phyloP scores from a whole-genome alignment of 345 rosid species.

The Cardamine occulta region DNA sequence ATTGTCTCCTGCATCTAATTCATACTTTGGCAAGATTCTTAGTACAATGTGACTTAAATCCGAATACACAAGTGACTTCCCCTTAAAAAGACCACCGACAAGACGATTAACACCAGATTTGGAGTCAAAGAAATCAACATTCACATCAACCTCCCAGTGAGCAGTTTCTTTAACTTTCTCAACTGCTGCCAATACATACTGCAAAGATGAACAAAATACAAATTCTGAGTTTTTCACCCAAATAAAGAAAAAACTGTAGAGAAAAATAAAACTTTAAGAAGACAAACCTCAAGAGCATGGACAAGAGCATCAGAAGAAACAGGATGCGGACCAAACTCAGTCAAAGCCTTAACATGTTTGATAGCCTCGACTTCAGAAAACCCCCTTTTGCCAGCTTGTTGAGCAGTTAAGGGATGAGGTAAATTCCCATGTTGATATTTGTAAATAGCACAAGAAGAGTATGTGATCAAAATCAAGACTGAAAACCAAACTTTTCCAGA shows the following conservation, averaged over 20 bases:
- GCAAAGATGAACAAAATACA: conserved; percentile 36
- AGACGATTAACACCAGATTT: conserved; percentile 70
- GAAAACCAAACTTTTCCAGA: conserved; percentile 65
- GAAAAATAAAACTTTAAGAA: background rate
- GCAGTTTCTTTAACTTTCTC: conserved; percentile 62
- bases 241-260: background rate
- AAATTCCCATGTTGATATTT: conserved; percentile 61
- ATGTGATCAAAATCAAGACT: conserved; percentile 49
- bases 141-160: conserved; percentile 84
- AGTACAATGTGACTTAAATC: conserved; percentile 74
- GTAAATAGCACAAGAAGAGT: conserved; percentile 70
- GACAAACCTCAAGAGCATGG: conserved; percentile 67
- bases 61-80: conserved; percentile 83
- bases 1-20: conserved; percentile 69
- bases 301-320: conserved; percentile 84
- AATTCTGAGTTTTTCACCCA: background rate
- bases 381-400: conserved; percentile 91
- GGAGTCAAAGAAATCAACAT: conserved; percentile 75
- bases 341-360: conserved; percentile 77
- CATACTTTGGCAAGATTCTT: conserved; percentile 79
- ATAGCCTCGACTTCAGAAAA: conserved; percentile 85
- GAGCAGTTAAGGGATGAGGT: conserved; percentile 70
- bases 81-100: conserved; percentile 66
- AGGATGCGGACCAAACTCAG: conserved; percentile 83
- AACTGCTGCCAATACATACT: conserved; percentile 81